Conservation (phyloP, 2,329 filamentous ascomycete species). For the Gnomoniopsis smithogilvyi region DNA sequence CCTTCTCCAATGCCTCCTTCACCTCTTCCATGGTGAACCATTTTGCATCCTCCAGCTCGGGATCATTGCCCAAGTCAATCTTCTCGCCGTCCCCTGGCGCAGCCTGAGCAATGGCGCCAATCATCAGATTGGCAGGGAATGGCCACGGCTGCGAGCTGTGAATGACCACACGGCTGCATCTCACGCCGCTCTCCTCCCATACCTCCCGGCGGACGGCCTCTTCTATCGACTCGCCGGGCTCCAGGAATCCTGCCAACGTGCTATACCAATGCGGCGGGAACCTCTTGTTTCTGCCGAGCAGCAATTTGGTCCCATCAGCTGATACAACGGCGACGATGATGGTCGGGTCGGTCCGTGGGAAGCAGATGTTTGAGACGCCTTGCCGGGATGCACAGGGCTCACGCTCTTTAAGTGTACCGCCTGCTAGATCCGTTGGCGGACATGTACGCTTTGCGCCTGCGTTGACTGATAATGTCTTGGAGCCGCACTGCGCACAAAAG, state of each 20-base stretch:
- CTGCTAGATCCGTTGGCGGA: conserved; percentile 64
- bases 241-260: conserved; percentile 82
- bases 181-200: conserved; percentile 81
- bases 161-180: conserved; percentile 72
- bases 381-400: conserved; percentile 76
- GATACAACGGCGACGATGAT: conserved; percentile 94
- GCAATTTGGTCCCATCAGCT: conserved; percentile 69
- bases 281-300: conserved; percentile 81
- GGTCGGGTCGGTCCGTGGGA: conserved; percentile 89
- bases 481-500: conserved; percentile 87
- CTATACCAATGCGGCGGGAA: conserved; percentile 86
- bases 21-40: conserved; percentile 87
- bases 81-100: conserved; percentile 70
- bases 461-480: conserved; percentile 74
- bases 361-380: conserved; percentile 85
- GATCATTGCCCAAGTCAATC: conserved; percentile 82
- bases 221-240: conserved; percentile 81
- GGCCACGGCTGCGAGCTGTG: conserved; percentile 88
- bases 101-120: conserved; percentile 84
- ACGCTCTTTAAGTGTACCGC: conserved; percentile 48
- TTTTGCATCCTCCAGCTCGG: conserved; percentile 83
- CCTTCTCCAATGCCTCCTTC: conserved; percentile 65
- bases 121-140: conserved; percentile 81
- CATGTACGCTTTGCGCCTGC: conserved; percentile 79
- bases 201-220: conserved; percentile 81